Evolutionary conservation across 345 rosid species (phyloP).

Genomic region (Eucalyptus fibrosa): DNA sequence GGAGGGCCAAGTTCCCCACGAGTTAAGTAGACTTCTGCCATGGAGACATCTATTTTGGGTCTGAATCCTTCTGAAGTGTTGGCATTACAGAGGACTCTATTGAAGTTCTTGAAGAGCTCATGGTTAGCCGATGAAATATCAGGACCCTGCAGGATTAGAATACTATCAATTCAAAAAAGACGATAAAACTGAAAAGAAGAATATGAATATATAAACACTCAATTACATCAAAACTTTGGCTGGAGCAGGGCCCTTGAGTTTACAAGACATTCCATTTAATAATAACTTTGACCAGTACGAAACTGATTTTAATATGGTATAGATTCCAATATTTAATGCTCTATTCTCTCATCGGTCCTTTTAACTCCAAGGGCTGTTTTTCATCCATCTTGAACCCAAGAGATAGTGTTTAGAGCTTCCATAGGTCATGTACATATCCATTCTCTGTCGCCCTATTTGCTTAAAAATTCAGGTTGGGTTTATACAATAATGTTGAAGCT

Average conservation of each 20-base stretch:
- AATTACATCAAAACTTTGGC: not conserved
- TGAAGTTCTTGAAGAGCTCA: slow-evolving; percentile 31
- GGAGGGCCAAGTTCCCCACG: slow-evolving; percentile 1
- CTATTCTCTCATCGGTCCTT: not conserved
- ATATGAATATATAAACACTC: no score
- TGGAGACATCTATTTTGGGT: slow-evolving; percentile 50
- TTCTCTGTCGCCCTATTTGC: no score
- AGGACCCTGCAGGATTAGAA: slow-evolving; percentile 31
- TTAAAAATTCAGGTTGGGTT: no score
- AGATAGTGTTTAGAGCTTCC: not conserved
- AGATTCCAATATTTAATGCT: not conserved
- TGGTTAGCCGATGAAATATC: slow-evolving; percentile 32
- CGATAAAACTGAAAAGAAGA: not conserved
- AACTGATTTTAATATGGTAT: not conserved
- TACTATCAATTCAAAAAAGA: not conserved
- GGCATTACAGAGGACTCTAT: slow-evolving; percentile 71
- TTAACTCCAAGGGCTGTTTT: not conserved
- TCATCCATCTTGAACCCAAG: not conserved
- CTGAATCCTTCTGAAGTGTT: slow-evolving; percentile 56
- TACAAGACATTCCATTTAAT: not conserved
- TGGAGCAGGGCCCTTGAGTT: not conserved
- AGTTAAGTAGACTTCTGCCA: slow-evolving; percentile 41
- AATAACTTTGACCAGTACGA: not conserved
- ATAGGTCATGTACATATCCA: no score
- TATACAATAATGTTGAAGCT: not conserved